A percentile compares a stretch with the other conserved stretches of the same genome.
Evolutionary conservation across 2,329 filamentous ascomycete genomes (phyloP).

Genomic region (Fusarium vanettenii): DNA sequence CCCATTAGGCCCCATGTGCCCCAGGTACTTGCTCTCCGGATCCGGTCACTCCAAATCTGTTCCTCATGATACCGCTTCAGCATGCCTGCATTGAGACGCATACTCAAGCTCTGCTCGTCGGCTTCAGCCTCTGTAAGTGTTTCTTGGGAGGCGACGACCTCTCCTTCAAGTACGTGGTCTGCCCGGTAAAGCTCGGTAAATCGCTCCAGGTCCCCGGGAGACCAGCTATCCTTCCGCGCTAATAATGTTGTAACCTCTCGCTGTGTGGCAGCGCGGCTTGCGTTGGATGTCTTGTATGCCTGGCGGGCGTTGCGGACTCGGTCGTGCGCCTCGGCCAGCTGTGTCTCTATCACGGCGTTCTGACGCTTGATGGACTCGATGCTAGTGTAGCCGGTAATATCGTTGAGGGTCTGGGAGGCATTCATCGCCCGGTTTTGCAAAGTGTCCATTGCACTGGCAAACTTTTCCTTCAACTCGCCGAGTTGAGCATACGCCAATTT

Average conservation of each 20-base stretch:
- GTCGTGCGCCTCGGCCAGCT: constrained; percentile 68
- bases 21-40: constrained; percentile 96
- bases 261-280: constrained; percentile 86
- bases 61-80: constrained; percentile 96
- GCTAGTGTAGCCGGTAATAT: constrained; percentile 91
- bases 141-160: constrained; percentile 78
- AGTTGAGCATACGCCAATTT: constrained; percentile 49
- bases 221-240: constrained; percentile 94
- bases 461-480: constrained; percentile 48
- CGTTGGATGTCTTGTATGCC: constrained; percentile 84
- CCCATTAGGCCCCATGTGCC: constrained; percentile 99
- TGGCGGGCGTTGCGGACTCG: constrained; percentile 78
- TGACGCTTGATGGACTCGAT: constrained; percentile 87
- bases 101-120: constrained; percentile 80
- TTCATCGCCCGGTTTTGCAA: constrained; percentile 86
- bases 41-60: constrained; percentile 99
- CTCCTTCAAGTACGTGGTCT: constrained; percentile 93
- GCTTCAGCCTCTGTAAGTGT: constrained; percentile 80
- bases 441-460: constrained; percentile 80
- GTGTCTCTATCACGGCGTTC: constrained; percentile 75
- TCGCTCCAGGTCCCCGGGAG: constrained; percentile 85
- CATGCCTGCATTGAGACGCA: constrained; percentile 83
- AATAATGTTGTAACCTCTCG: constrained; percentile 95
- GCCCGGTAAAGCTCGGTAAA: constrained; percentile 93
- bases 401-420: constrained; percentile 90